Conservation (phyloP, 164 flowering plant genomes). For the Stephania cephalantha region DNA sequence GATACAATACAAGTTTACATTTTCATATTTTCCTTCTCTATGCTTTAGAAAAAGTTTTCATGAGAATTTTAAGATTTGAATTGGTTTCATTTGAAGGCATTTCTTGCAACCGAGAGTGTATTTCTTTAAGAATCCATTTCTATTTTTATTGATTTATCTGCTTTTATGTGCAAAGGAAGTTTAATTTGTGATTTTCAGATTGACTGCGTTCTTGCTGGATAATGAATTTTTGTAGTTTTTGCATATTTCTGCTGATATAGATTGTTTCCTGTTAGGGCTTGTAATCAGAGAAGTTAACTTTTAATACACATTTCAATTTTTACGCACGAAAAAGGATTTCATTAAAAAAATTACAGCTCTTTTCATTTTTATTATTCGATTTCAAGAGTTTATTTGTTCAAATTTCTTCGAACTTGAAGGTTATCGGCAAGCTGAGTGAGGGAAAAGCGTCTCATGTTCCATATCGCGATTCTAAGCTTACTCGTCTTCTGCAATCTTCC, state of each 20-base stretch:
- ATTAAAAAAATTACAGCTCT: neutral
- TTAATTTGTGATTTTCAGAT: neutral
- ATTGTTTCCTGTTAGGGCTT: neutral
- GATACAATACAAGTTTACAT: neutral
- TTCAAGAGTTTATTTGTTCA: conserved; percentile 9
- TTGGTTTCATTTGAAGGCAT: neutral
- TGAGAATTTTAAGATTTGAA: neutral
- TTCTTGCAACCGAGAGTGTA: neutral
- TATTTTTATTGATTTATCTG: neutral
- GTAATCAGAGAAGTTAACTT: neutral
- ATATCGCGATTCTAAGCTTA: conserved; percentile 81
- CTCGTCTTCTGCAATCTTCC: conserved; percentile 91
- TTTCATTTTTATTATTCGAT: neutral
- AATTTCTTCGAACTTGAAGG: conserved; percentile 36
- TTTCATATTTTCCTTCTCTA: neutral
- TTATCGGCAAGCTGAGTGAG: conserved; percentile 80
- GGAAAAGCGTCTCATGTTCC: conserved; percentile 88
- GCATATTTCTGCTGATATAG: neutral
- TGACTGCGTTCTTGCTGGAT: neutral
- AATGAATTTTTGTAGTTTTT: neutral
- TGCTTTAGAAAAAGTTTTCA: neutral
- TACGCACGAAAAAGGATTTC: neutral
- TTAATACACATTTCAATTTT: neutral
- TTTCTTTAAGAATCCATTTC: neutral
- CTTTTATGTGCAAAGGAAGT: neutral